phyloP scores from a whole-genome alignment of 148 eudicot genomes.

The Rhododendron vialii region DNA sequence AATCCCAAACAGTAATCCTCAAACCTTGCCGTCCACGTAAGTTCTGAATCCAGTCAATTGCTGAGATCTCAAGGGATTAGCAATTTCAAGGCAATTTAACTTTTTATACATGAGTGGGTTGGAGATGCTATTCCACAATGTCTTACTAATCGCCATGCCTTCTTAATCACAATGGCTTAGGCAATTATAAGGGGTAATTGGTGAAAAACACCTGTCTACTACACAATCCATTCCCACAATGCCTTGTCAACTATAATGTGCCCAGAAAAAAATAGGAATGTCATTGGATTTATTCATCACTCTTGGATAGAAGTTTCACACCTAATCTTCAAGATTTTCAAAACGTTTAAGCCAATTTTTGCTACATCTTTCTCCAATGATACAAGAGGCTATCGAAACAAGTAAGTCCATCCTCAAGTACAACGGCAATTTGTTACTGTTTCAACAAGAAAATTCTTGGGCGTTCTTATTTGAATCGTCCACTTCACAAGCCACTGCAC shows the following conservation, averaged over 20 bases:
- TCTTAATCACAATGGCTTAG: not conserved
- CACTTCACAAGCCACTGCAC: not conserved
- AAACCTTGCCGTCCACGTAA: not conserved
- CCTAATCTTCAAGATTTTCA: not conserved
- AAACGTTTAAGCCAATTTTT: not conserved
- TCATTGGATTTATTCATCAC: not conserved
- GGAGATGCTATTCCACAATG: not conserved
- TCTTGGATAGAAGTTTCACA: not conserved
- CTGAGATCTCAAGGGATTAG: not conserved
- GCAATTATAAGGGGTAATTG: not conserved
- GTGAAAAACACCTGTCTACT: not conserved
- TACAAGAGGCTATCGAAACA: not conserved
- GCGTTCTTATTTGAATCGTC: not conserved
- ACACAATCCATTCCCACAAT: not conserved
- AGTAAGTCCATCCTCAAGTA: not conserved
- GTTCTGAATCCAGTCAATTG: not conserved
- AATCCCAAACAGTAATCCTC: not conserved
- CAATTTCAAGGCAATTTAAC: not conserved
- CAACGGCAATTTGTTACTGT: not conserved
- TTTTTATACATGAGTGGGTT: not conserved
- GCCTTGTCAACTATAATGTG: not conserved
- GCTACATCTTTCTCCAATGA: not conserved
- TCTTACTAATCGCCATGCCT: not conserved
- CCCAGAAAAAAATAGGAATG: not conserved
- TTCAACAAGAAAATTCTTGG: not conserved